Conservation (phyloP, 2,329 filamentous ascomycete species). For the Coniochaeta prunicola region DNA sequence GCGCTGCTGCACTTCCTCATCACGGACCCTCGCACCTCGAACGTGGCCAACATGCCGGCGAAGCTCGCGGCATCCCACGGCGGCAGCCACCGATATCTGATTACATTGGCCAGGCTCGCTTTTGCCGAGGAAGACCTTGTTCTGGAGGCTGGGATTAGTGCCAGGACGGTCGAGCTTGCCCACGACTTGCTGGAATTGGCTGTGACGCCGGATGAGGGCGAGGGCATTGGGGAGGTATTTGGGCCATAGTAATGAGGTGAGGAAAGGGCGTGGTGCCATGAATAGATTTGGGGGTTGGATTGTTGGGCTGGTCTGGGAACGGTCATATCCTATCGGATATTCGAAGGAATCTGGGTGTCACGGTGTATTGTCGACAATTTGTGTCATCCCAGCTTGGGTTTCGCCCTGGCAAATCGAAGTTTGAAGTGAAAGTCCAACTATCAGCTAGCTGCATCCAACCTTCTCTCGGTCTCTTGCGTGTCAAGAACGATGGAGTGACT, state of each 20-base stretch:
- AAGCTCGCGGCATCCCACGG: conserved; percentile 66
- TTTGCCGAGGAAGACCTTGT: conserved; percentile 74
- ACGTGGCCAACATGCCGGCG: conserved; percentile 53
- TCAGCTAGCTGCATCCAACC: neutral
- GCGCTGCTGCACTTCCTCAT: conserved; percentile 45
- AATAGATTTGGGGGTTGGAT: neutral
- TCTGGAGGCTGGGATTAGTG: conserved; percentile 68
- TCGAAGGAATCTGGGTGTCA: neutral
- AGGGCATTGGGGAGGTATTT: conserved; percentile 31
- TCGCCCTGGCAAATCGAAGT: neutral
- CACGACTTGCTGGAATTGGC: conserved; percentile 74
- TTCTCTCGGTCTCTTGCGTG: neutral
- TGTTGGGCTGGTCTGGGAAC: neutral
- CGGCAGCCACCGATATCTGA: conserved; percentile 73
- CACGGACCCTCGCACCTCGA: conserved; percentile 37
- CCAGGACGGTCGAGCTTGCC: conserved; percentile 73
- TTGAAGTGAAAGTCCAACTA: neutral
- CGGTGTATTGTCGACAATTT: neutral
- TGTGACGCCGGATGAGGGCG: conserved; percentile 66
- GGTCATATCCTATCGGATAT: neutral
- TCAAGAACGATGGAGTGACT: too few relatives aligned
- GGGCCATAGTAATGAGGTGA: conserved; percentile 8
- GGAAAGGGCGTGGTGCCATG: neutral
- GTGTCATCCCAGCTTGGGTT: neutral
- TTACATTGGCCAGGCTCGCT: conserved; percentile 74